Conservation (phyloP, 805 yeast genomes). For the Saccharomycopsis synnaedendra region DNA sequence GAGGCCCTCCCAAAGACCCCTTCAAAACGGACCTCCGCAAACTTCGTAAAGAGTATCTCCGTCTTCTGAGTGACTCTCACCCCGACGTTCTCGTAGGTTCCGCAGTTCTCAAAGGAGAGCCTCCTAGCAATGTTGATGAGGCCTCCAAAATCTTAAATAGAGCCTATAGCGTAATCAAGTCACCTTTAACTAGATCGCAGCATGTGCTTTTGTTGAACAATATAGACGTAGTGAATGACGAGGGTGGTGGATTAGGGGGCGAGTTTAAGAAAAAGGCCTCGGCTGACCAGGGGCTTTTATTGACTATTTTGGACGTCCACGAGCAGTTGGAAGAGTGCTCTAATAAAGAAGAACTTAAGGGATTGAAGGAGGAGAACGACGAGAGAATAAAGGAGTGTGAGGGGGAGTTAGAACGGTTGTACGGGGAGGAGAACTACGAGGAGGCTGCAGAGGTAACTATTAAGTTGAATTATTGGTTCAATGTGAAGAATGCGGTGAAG, state of each 20-base stretch:
- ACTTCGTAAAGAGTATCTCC: slow-evolving; percentile 65
- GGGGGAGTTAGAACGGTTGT: slow-evolving; percentile 32
- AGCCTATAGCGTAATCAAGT: slow-evolving; percentile 62
- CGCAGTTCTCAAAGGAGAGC: background rate
- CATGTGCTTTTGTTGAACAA: slow-evolving; percentile 37
- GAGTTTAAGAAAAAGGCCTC: slow-evolving; percentile 29
- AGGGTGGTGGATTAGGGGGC: slow-evolving; percentile 10
- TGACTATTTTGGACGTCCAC: slow-evolving; percentile 75
- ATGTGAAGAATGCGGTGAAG: slow-evolving; percentile 59
- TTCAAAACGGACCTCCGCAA: slow-evolving; percentile 45
- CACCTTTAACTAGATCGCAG: slow-evolving; percentile 64
- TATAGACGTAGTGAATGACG: slow-evolving; percentile 49
- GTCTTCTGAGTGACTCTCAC: slow-evolving; percentile 62
- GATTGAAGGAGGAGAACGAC: slow-evolving; percentile 44
- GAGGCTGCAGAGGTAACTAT: slow-evolving; percentile 56
- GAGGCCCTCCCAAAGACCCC: slow-evolving; percentile 49
- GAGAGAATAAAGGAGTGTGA: slow-evolving; percentile 39
- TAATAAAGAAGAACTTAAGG: slow-evolving; percentile 44
- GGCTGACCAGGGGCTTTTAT: slow-evolving; percentile 45
- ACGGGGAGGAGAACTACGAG: slow-evolving; percentile 33
- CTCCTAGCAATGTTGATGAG: slow-evolving; percentile 22
- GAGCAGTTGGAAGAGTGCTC: slow-evolving; percentile 66
- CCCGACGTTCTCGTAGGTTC: slow-evolving; percentile 50
- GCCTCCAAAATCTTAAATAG: slow-evolving; percentile 51
- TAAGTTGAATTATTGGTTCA: slow-evolving; percentile 73